phyloP scores from a whole-genome alignment of 2,329 filamentous ascomycete species.

The Thelonectria blattea region DNA sequence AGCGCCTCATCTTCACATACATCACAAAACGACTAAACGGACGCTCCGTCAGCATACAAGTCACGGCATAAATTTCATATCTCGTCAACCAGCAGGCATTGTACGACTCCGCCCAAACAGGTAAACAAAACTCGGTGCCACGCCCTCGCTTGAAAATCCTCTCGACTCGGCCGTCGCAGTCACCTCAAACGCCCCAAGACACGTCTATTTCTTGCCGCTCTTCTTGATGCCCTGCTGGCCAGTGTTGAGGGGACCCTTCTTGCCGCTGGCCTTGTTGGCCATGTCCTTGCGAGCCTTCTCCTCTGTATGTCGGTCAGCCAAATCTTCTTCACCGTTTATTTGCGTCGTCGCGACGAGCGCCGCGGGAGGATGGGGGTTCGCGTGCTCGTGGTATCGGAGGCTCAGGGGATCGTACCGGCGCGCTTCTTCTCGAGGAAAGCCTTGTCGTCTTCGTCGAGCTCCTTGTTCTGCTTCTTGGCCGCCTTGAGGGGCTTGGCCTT shows the following conservation, averaged over 20 bases:
- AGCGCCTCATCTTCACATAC: no score
- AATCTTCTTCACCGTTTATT: conserved; percentile 1
- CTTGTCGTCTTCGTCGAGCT: conserved; percentile 85
- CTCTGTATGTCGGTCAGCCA: conserved; percentile 57
- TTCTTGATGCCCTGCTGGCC: conserved; percentile 95
- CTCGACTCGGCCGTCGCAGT: conserved; percentile 7
- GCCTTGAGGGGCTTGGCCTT: conserved; percentile 87
- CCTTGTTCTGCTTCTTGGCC: conserved; percentile 82
- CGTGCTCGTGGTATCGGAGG: background rate
- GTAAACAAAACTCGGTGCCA: conserved; percentile 21
- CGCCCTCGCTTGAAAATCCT: conserved; percentile 21
- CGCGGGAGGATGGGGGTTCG: background rate
- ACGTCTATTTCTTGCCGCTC: conserved; percentile 88
- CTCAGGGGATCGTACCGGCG: conserved; percentile 66
- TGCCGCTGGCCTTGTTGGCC: conserved; percentile 81
- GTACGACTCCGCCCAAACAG: conserved; percentile 22
- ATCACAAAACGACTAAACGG: background rate
- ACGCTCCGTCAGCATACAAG: conserved; percentile 15
- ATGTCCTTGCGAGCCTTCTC: conserved; percentile 86
- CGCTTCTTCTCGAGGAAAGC: conserved; percentile 84
- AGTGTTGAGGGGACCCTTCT: conserved; percentile 88
- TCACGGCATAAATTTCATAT: conserved; percentile 37
- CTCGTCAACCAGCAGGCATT: conserved; percentile 34
- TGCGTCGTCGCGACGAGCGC: background rate
- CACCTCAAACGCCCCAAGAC: conserved; percentile 5